Evolutionary conservation across 2,329 filamentous ascomycete genomes (phyloP).

Genomic region (Stachybotrys elegans): DNA sequence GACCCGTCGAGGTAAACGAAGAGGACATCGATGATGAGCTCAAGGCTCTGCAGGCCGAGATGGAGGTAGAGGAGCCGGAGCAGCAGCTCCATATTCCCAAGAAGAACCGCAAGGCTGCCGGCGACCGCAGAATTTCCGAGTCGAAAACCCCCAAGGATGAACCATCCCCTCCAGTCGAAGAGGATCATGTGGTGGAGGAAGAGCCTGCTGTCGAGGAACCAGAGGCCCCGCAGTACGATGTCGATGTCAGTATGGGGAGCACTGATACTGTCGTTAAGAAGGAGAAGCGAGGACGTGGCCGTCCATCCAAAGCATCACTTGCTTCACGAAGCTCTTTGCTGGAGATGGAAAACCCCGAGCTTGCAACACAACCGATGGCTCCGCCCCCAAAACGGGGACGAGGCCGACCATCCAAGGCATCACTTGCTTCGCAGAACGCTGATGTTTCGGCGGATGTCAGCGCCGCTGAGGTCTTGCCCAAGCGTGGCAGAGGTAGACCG

Average conservation of each 20-base stretch:
- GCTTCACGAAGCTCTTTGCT: slow-evolving; percentile 19
- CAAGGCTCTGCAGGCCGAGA: slow-evolving; percentile 42
- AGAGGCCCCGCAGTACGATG: slow-evolving; percentile 16
- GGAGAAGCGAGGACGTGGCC: slow-evolving; percentile 21
- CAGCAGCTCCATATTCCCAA: slow-evolving; percentile 43
- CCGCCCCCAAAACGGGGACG: slow-evolving; percentile 21
- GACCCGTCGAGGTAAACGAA: slow-evolving; percentile 40
- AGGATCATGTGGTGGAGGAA: slow-evolving; percentile 12
- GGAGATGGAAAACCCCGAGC: slow-evolving; percentile 16
- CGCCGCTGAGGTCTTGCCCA: slow-evolving; percentile 15
- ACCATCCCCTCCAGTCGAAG: too few species aligned
- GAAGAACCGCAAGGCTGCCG: slow-evolving; percentile 50
- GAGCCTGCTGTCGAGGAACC: slow-evolving; percentile 6
- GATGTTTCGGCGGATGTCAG: slow-evolving; percentile 14
- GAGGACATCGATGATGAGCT: slow-evolving; percentile 47
- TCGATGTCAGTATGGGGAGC: slow-evolving; percentile 35
- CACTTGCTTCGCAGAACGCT: slow-evolving; percentile 18
- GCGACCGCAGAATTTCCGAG: slow-evolving; percentile 42
- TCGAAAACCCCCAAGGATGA: slow-evolving; percentile 18
- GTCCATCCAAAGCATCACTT: slow-evolving; percentile 23
- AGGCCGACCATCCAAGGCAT: slow-evolving; percentile 26
- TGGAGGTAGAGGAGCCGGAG: slow-evolving; percentile 31
- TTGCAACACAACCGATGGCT: slow-evolving; percentile 8
- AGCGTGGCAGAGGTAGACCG: slow-evolving; percentile 24
- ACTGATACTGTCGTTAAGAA: slow-evolving; percentile 37